A percentile compares a stretch with the other conserved stretches of the same genome.
Evolutionary conservation across 2,329 filamentous ascomycete genomes (phyloP).

Genomic region (Rugonectria rugulosa): DNA sequence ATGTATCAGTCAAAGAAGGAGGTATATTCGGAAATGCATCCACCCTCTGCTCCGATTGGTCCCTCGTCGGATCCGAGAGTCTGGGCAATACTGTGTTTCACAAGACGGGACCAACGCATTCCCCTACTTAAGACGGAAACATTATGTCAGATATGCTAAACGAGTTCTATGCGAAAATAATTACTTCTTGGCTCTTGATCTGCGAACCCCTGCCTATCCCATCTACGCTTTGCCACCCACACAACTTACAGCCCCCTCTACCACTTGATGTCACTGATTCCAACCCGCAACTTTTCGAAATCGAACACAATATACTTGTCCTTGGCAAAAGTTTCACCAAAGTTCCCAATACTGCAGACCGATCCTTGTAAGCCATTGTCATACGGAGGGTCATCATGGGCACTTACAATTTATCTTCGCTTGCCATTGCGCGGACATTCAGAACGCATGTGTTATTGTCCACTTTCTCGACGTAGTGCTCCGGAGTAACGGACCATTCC

Average conservation of each 20-base stretch:
- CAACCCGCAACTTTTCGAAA: constrained; percentile 15
- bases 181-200: no score
- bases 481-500: constrained; percentile 13
- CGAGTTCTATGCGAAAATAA: no score
- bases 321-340: constrained; percentile 20
- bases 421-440: constrained; percentile 14
- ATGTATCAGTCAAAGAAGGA: no score
- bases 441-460: constrained; percentile 12
- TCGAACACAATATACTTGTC: constrained; percentile 19
- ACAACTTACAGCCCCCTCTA: background rate
- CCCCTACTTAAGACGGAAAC: no score
- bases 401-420: constrained; percentile 10
- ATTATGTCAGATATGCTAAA: no score
- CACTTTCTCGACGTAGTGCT: constrained; percentile 15
- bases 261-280: constrained; percentile 17
- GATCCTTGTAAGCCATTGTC: no score
- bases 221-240: background rate
- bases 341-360: constrained; percentile 13
- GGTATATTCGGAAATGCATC: no score
- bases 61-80: no score
- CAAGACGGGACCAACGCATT: no score
- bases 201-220: background rate
- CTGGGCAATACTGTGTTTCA: no score
- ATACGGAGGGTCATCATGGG: no score
- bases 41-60: no score